phyloP scores from a whole-genome alignment of 2,329 filamentous ascomycete species.

The Dothideomycetes sp. region DNA sequence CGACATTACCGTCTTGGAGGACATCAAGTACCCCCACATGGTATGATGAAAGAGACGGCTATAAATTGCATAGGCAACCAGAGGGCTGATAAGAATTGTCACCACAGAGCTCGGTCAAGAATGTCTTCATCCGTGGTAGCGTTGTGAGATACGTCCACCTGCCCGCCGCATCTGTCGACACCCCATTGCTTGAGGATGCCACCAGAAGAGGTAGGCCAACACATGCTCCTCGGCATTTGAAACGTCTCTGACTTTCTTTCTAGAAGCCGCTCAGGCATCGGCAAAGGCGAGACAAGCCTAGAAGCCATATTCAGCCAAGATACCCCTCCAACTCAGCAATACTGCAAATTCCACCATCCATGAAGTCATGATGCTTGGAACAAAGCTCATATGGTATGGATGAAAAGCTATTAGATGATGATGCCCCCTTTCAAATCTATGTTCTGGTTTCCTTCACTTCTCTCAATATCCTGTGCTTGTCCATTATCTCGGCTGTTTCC shows the following conservation, averaged over 20 bases:
- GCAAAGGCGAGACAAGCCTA: conserved; percentile 27
- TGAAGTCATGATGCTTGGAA: conserved; percentile 3
- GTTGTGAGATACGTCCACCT: conserved; percentile 90
- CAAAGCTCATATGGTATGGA: too few species aligned
- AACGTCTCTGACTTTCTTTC: conserved; percentile 1
- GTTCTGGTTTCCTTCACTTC: conserved; percentile 9
- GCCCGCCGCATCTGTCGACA: conserved; percentile 72
- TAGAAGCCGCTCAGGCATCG: conserved; percentile 26
- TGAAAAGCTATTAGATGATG: conserved; percentile 9
- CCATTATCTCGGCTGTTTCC: too few species aligned
- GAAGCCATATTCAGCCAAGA: conserved; percentile 3
- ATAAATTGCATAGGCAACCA: background rate
- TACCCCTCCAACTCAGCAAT: conserved; percentile 6
- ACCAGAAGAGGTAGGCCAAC: conserved; percentile 63
- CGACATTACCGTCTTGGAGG: conserved; percentile 84
- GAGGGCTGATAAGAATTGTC: conserved; percentile 2
- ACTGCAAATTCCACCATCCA: background rate
- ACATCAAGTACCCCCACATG: conserved; percentile 89
- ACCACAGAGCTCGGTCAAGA: conserved; percentile 68
- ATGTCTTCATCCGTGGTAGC: conserved; percentile 89
- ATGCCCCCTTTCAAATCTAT: conserved; percentile 10
- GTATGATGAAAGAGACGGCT: conserved; percentile 38
- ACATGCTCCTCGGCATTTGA: background rate
- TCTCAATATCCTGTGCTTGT: too few species aligned
- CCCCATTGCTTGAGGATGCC: conserved; percentile 80